A percentile compares a stretch with the other conserved stretches of the same genome.
Evolutionary conservation across 177 flowering plant species (phyloP).

Genomic region (Tripterygium wilfordii): DNA sequence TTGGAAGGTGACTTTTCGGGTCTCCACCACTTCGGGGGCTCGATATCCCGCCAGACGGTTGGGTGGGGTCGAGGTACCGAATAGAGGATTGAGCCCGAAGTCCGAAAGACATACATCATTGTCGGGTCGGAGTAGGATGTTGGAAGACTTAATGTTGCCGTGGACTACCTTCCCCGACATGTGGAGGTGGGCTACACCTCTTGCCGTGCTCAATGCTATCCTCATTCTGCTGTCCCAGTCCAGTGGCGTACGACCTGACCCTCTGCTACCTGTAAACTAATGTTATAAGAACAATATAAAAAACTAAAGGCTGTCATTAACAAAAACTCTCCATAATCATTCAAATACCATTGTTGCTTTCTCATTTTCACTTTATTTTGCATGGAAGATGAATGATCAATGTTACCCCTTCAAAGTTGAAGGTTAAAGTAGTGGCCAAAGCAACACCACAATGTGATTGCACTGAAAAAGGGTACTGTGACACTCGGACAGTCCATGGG

Average conservation of each 20-base stretch:
- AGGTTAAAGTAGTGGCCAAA: too few species aligned
- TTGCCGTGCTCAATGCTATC: slow-evolving; percentile 66
- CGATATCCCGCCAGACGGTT: slow-evolving; percentile 82
- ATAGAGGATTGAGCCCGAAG: slow-evolving; percentile 71
- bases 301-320: neutral
- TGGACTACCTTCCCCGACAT: slow-evolving; percentile 56
- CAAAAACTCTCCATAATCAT: too few species aligned
- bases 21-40: slow-evolving; percentile 88
- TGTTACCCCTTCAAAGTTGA: too few species aligned
- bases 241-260: slow-evolving; percentile 82
- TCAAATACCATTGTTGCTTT: too few species aligned
- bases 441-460: too few species aligned
- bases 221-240: slow-evolving; percentile 92
- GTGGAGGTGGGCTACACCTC: slow-evolving; percentile 83
- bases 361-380: too few species aligned
- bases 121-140: slow-evolving; percentile 68
- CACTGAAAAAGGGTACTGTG: too few species aligned
- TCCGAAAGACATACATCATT: slow-evolving; percentile 64
- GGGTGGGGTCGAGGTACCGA: slow-evolving; percentile 45
- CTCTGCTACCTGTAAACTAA: slow-evolving; percentile 68
- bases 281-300: too few species aligned
- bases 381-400: too few species aligned
- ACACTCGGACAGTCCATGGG: too few species aligned
- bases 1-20: slow-evolving; percentile 67
- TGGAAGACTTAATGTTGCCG: slow-evolving; percentile 94